A percentile compares a stretch with the other conserved stretches of the same genome.
Conservation (phyloP, 148 eudicot genomes). For the Nepenthes mirabilis region DNA sequence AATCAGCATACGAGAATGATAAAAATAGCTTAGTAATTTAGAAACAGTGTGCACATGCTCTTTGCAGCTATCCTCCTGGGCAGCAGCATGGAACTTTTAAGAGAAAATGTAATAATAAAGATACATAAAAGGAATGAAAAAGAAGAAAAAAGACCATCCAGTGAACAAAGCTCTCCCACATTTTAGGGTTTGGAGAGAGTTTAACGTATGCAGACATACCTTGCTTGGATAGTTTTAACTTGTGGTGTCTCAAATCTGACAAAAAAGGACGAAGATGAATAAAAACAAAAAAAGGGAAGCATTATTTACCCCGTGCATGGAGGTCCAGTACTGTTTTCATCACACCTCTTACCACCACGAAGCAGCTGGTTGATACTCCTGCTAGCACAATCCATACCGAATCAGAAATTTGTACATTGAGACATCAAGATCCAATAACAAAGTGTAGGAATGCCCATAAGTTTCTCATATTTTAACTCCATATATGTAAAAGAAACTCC, state of each 20-base stretch:
- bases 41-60: too few relatives aligned
- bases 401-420: not conserved
- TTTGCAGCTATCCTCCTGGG: too few relatives aligned
- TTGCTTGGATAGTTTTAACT: not conserved
- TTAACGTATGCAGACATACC: not conserved
- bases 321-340: constrained; percentile 40
- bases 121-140: not conserved
- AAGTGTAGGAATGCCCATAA: not conserved
- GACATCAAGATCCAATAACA: not conserved
- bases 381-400: constrained; percentile 9
- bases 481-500: too few relatives aligned
- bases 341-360: constrained; percentile 32
- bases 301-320: constrained; percentile 53
- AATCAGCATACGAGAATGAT: not conserved
- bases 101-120: not conserved
- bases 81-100: too few relatives aligned
- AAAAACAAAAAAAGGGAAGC: not conserved
- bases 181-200: too few relatives aligned
- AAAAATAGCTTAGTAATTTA: not conserved
- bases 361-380: constrained; percentile 30
- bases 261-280: not conserved
- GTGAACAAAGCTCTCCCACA: too few relatives aligned
- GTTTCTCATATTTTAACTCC: not conserved
- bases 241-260: too few relatives aligned
- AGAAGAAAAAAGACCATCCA: not conserved